Conservation (phyloP, 345 rosid genomes). For the Rubroshorea leprosula region DNA sequence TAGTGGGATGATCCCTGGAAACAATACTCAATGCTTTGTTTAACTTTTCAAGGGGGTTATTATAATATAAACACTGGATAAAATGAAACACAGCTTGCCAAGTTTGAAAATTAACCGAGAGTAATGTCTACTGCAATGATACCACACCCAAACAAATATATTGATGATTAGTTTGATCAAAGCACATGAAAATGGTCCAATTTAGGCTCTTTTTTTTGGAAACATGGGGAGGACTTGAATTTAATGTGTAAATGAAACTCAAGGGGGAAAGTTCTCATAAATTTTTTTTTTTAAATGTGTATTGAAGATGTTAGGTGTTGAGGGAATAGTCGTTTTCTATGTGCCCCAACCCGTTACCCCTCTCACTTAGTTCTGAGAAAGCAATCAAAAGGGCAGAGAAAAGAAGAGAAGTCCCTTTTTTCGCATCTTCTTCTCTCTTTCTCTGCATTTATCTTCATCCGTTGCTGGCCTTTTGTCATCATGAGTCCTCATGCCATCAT, state of each 20-base stretch:
- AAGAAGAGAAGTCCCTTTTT: neutral
- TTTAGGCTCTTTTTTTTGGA: neutral
- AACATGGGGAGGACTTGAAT: neutral
- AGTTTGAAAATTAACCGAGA: conserved; percentile 4
- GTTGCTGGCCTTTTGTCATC: conserved; percentile 49
- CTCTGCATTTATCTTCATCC: conserved; percentile 24
- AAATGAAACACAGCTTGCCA: conserved; percentile 2
- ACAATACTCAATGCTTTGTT: neutral
- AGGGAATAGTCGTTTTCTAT: conserved; percentile 22
- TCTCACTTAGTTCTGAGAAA: neutral
- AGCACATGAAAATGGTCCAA: neutral
- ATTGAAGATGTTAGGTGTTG: neutral
- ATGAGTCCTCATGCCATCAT: conserved; percentile 66
- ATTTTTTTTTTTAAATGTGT: conserved; percentile 12
- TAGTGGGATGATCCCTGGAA: neutral
- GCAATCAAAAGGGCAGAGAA: conserved; percentile 1
- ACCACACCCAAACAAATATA: neutral
- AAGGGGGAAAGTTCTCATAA: conserved; percentile 17
- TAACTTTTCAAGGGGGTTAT: neutral
- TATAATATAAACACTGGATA: neutral
- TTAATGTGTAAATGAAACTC: neutral
- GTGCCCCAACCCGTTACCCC: conserved; percentile 8
- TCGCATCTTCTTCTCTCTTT: conserved; percentile 23
- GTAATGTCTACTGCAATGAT: conserved; percentile 9
- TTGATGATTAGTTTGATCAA: neutral